These are phyloP conservation scores for Nyssa sinensis DNA, from an alignment of 148 eudicot genomes.

Conservation along the genomic window DNA sequence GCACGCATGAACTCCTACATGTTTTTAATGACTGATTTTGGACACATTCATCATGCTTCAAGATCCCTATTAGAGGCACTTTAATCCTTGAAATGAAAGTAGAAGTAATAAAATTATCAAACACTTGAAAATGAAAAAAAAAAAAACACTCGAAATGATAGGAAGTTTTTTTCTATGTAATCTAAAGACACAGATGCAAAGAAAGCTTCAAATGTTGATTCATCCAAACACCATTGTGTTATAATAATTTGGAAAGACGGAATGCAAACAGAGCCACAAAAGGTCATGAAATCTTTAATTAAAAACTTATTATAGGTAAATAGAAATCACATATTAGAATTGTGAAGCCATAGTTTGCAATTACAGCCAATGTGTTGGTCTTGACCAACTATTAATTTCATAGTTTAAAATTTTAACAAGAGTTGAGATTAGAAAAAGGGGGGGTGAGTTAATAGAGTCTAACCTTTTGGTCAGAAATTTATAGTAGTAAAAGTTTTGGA, in stretches of 20 bases:
- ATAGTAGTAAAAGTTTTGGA: neutral
- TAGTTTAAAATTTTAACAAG: neutral
- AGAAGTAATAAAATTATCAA: neutral
- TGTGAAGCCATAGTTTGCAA: neutral
- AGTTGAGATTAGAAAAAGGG: conserved; percentile 1
- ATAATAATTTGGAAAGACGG: neutral
- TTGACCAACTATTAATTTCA: neutral
- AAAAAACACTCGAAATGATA: neutral
- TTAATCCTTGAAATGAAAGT: neutral
- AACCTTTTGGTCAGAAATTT: neutral
- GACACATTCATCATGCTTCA: neutral
- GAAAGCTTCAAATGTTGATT: neutral
- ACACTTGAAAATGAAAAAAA: neutral
- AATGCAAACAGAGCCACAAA: neutral
- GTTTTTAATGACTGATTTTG: neutral
- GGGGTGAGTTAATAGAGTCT: neutral
- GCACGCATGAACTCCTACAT: neutral
- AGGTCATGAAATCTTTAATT: neutral
- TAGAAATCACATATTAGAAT: neutral
- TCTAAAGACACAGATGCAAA: neutral
- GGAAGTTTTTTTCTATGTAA: no score
- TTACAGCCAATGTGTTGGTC: neutral
- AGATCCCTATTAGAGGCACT: neutral
- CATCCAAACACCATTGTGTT: neutral
- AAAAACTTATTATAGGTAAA: neutral